Base-by-base conservation (phyloP, 2,329 filamentous ascomycete genomes). In the Colletotrichum horii region DNA sequence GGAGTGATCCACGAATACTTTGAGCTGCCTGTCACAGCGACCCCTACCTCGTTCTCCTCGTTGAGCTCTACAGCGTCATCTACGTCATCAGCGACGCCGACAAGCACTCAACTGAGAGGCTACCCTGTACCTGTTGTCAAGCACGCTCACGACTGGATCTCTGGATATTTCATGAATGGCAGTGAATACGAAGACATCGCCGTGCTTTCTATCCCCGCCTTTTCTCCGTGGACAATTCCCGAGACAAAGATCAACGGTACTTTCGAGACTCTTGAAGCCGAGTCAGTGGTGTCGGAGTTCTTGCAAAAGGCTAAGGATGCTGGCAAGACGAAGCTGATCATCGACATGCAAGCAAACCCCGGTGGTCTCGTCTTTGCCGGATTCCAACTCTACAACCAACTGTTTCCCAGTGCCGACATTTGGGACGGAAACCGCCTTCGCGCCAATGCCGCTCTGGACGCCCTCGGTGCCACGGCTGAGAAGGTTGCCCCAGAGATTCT, bases 331-430 rank as follows among this genome's bases (percentile, higher is more conserved):
- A 92, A 90, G 80, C 84, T 94, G 6, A 86, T 94, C 36, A 89
- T 94, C 74, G 93, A 94, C 77, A 80, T 94, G 12, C 88, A 89
- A 6, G 87, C 85, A 4, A 95, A 94, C 77, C 85, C 85, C 1
- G 93, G 93, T 52, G 93, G 93, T 1, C 82, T 83, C 61, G 80
- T 91, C 16, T 79, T 85, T 11, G 84, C 87, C 12, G 88, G 87
- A 3, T 86, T 85, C 55, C 87, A 89, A 60, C 78, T 88, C 1
- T 92, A 92, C 79, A 82, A 83, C 8, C 80, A 86, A 36, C 79
- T 85, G 8, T 84, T 84, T 58, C 83, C 83, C n/a, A 32, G 71
- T 19, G 24, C 64, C 8, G 43, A 34, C 8, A 16, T 75, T 5
- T 78, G 77, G 43, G 38, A 74, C 9, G 71, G 76, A 12, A 77